A percentile compares a stretch with the other conserved stretches of the same genome.
phyloP scores from a whole-genome alignment of 176 grass and related monocot species.

The Leersia perrieri region DNA sequence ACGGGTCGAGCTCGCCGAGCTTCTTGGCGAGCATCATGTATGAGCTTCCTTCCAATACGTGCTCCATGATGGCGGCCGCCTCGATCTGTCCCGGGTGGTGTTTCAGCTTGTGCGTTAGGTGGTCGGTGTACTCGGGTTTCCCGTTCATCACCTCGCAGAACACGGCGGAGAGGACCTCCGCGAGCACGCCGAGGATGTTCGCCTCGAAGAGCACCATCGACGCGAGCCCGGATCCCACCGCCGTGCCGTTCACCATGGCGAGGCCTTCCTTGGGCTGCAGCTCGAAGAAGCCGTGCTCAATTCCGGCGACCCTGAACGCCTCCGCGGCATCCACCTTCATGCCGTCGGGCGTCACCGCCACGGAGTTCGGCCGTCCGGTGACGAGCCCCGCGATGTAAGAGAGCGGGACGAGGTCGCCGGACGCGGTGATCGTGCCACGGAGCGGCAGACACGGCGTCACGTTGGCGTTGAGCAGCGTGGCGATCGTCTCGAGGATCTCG shows the following conservation, averaged over 20 bases:
- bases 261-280: slow-evolving; percentile 88
- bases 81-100: slow-evolving; percentile 94
- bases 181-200: slow-evolving; percentile 56
- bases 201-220: slow-evolving; percentile 74
- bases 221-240: slow-evolving; percentile 76
- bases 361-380: slow-evolving; percentile 68
- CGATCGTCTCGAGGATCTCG: slow-evolving; percentile 79
- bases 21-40: slow-evolving; percentile 72
- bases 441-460: slow-evolving; percentile 86
- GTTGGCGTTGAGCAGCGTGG: slow-evolving; percentile 66
- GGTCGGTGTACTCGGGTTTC: slow-evolving; percentile 85
- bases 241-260: slow-evolving; percentile 84
- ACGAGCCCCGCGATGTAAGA: slow-evolving; percentile 81
- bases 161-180: slow-evolving; percentile 69
- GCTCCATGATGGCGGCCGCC: slow-evolving; percentile 89
- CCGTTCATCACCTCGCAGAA: slow-evolving; percentile 94
- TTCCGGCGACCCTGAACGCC: slow-evolving; percentile 58
- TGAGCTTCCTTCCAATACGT: slow-evolving; percentile 75
- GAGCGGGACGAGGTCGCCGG: slow-evolving; percentile 72
- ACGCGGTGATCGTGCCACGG: slow-evolving; percentile 81
- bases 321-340: slow-evolving; percentile 38
- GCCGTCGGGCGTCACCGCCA: slow-evolving; percentile 29
- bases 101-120: slow-evolving; percentile 88
- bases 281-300: slow-evolving; percentile 58
- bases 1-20: slow-evolving; percentile 64